These are phyloP conservation scores for Lupinus albus DNA, from an alignment of 306 rosid species.

Conservation along the genomic window DNA sequence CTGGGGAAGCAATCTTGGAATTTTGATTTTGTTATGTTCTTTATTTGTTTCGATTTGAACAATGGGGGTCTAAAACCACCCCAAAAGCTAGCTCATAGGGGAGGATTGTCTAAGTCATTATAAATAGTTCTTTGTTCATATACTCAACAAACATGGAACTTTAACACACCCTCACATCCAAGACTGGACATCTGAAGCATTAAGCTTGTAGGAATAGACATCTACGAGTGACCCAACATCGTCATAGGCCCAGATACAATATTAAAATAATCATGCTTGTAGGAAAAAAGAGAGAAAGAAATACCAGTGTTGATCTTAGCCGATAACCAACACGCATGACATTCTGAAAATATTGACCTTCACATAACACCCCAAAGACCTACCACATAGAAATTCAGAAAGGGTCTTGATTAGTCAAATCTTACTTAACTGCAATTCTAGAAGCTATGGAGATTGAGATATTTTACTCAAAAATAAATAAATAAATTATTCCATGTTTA, in stretches of 20 bases:
- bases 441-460: neutral
- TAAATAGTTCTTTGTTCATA: too few relatives aligned
- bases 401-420: conserved; percentile 29
- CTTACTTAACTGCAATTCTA: conserved; percentile 23
- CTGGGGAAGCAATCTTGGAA: neutral
- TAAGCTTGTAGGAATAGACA: too few relatives aligned
- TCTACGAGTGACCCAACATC: too few relatives aligned
- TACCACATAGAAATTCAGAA: conserved; percentile 47
- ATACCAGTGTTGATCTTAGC: conserved; percentile 87
- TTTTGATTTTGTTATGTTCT: neutral
- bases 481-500: conserved; percentile 22
- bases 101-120: too few relatives aligned
- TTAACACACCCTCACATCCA: too few relatives aligned
- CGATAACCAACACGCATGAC: conserved; percentile 92
- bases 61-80: too few relatives aligned
- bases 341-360: conserved; percentile 98
- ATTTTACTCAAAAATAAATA: conserved; percentile 23
- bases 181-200: too few relatives aligned
- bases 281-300: neutral
- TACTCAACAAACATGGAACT: too few relatives aligned
- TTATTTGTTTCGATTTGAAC: too few relatives aligned
- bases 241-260: too few relatives aligned
- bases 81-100: too few relatives aligned
- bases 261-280: too few relatives aligned
- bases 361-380: conserved; percentile 81